Evolutionary conservation across 768 basidiomycete species (phyloP).

Genomic region (Boletus sp.): DNA sequence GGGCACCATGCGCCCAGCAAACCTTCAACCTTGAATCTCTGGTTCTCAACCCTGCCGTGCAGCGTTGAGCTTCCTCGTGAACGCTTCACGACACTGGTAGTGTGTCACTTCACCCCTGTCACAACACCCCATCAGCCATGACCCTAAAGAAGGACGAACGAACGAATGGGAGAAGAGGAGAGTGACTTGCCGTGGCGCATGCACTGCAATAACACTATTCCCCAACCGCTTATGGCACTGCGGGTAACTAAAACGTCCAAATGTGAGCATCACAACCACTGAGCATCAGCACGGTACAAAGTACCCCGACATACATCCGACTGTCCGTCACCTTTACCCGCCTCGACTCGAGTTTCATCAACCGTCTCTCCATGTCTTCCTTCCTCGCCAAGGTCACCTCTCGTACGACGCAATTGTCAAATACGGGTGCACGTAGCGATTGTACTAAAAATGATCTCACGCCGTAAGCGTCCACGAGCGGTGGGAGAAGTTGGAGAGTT

Average conservation of each 20-base stretch:
- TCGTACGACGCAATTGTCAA: constrained; percentile 66
- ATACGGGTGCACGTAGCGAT: constrained; percentile 60
- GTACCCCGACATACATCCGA: constrained; percentile 68
- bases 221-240: constrained; percentile 94
- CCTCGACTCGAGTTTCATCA: constrained; percentile 76
- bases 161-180: neutral
- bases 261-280: neutral
- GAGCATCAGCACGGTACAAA: neutral
- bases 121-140: neutral
- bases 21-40: neutral
- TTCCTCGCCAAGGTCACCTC: constrained; percentile 70
- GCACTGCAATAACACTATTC: constrained; percentile 90
- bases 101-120: constrained; percentile 92
- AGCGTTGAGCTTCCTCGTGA: constrained; percentile 54
- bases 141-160: neutral
- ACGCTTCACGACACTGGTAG: constrained; percentile 90
- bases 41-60: constrained; percentile 13
- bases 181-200: constrained; percentile 69
- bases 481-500: constrained; percentile 83
- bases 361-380: constrained; percentile 67
- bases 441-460: constrained; percentile 76
- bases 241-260: constrained; percentile 63
- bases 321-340: constrained; percentile 89
- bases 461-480: constrained; percentile 80
- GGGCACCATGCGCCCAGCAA: neutral